Conservation (phyloP, 2,329 filamentous ascomycete genomes). For the Fusarium nurragi region DNA sequence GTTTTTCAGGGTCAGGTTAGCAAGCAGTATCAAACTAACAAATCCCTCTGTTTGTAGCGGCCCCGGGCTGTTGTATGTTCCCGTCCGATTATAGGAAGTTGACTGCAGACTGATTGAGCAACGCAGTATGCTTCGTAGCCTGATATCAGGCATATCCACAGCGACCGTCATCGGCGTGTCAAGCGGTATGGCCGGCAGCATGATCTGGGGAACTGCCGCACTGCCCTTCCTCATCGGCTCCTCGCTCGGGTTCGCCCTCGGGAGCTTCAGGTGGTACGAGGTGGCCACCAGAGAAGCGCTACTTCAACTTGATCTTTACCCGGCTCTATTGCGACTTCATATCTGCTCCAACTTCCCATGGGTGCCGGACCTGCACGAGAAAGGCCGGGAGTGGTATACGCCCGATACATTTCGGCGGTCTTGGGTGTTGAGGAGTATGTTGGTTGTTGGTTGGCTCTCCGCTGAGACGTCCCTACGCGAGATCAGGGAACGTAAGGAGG, state of each 20-base stretch:
- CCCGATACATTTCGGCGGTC: background rate
- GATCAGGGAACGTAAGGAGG: background rate
- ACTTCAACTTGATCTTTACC: background rate
- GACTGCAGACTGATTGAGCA: accelerated
- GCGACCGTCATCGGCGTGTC: background rate
- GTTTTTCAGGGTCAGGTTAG: background rate
- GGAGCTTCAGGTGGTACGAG: slow-evolving; percentile 8
- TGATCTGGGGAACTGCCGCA: slow-evolving; percentile 9
- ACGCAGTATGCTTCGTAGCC: background rate
- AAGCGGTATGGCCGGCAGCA: slow-evolving; percentile 7
- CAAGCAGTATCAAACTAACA: background rate
- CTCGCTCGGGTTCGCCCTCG: background rate
- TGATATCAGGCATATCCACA: slow-evolving; percentile 4
- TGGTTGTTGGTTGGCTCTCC: slow-evolving; percentile 10
- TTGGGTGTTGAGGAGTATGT: slow-evolving; percentile 6
- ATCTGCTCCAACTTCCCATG: slow-evolving; percentile 7
- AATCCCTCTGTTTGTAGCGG: background rate
- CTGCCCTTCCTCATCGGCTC: background rate
- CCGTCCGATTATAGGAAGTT: accelerated
- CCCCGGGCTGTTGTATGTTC: slow-evolving; percentile 4
- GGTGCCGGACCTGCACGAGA: background rate
- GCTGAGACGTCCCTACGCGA: background rate
- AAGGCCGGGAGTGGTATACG: background rate
- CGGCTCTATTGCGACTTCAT: background rate
- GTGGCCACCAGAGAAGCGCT: slow-evolving; percentile 7